Conservation (phyloP, 2,329 filamentous ascomycete genomes). For the Beauveria pseudobassiana region DNA sequence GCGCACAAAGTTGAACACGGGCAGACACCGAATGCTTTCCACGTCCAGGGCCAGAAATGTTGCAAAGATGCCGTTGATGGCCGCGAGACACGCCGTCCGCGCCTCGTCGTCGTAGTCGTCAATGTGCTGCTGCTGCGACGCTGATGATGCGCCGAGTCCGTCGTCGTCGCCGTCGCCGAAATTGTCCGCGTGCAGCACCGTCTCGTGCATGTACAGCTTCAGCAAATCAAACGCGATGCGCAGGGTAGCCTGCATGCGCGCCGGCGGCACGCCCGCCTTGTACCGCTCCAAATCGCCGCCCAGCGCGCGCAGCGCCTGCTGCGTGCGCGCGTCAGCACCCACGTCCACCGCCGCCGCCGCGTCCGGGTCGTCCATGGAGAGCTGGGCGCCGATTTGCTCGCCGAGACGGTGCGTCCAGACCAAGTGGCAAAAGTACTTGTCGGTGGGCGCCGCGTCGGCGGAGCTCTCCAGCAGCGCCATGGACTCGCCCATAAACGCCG, state of each 20-base stretch:
- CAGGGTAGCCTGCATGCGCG: slow-evolving; percentile 51
- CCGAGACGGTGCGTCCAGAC: slow-evolving; percentile 54
- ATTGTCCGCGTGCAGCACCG: slow-evolving; percentile 58
- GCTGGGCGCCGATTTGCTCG: slow-evolving; percentile 61
- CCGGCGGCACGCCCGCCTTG: slow-evolving; percentile 42
- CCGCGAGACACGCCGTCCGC: slow-evolving; percentile 57
- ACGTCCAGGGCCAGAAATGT: slow-evolving; percentile 56
- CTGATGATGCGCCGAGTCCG: slow-evolving; percentile 30
- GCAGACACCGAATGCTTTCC: slow-evolving; percentile 52
- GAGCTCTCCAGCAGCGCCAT: slow-evolving; percentile 47
- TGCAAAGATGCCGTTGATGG: slow-evolving; percentile 60
- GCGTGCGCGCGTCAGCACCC: slow-evolving; percentile 50
- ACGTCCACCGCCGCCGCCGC: slow-evolving; percentile 38
- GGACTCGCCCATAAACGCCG: slow-evolving; percentile 53
- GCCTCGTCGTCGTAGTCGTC: slow-evolving; percentile 46
- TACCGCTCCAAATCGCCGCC: slow-evolving; percentile 58
- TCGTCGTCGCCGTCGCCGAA: slow-evolving; percentile 42
- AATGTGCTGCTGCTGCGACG: slow-evolving; percentile 22
- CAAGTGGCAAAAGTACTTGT: slow-evolving; percentile 50
- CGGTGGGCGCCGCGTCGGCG: slow-evolving; percentile 47
- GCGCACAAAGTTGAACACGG: slow-evolving; percentile 64
- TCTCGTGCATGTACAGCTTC: slow-evolving; percentile 69
- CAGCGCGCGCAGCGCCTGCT: slow-evolving; percentile 57
- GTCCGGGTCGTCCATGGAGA: slow-evolving; percentile 58
- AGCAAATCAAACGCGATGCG: slow-evolving; percentile 57